Base-by-base conservation (phyloP, 1,139 yeast genomes). In the Sugiyamaella japonica region DNA sequence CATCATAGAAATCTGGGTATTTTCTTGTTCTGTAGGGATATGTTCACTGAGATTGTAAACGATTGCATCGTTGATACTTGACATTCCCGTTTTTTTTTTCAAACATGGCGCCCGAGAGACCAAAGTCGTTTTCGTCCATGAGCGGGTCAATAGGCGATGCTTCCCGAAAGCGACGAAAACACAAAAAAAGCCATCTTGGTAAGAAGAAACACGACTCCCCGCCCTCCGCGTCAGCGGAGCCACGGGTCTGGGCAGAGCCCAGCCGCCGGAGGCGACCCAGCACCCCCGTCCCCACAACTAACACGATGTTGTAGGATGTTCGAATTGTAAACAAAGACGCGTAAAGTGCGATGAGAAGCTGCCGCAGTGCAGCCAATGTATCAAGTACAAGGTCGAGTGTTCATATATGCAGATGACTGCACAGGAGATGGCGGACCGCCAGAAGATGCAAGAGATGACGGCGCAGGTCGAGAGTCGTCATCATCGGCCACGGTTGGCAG, bases 321-420 rank as follows among this genome's bases (percentile, higher is more conserved):
- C 83, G 4, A 83, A 85, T 39, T 84, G 89, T 70, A 83, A 84
- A 63, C 78, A 81, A 61, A 76, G 88, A 58, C 72, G 88, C 57
- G 82, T 84, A 65, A 84, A 84, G 65, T 84, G 89, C 69, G 87
- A 84, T 68, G 89, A 84, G 65, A 76, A 77, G 54, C 72, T 83
- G 32, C 88, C 87, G 0, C 74, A 78, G 36, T 84, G 89, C 63
- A 73, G 77, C 51, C 84, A 83, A 64, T 84, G 88, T 65, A 64
- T 76, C 52, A 79, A 83, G 66, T 84, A 86, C 7, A 81, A 82
- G 51, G 58, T 61, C 7, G 54, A 56, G 10, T 68, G 72, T 56
- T 68, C 72, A 2, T 68, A 67, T 47, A 58, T 64, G 31, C 48
- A 52, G 23, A 58, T 67, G 55, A 54, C 69, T 10, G 55, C 60